Evolutionary conservation across 1,284 basidiomycete species (phyloP).

Genomic region (Pisolithus thermaeus): DNA sequence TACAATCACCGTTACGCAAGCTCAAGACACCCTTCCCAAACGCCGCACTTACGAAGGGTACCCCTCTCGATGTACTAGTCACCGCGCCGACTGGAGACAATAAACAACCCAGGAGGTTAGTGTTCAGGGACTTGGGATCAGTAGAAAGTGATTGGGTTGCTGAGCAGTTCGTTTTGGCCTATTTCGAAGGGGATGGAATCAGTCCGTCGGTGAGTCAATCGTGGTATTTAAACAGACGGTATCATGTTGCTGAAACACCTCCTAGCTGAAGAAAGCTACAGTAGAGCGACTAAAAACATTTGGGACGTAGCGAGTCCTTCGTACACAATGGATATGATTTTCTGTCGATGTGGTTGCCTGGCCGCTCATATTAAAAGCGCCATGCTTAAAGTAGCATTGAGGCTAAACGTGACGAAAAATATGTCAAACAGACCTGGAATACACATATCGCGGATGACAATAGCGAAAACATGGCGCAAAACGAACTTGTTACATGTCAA

Average conservation of each 20-base stretch:
- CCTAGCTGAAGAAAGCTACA: slow-evolving; percentile 40
- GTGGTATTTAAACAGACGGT: background rate
- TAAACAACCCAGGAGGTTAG: slow-evolving; percentile 45
- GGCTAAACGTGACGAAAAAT: too few species aligned
- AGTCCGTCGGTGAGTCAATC: slow-evolving; percentile 59
- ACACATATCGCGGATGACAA: background rate
- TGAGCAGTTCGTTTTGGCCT: slow-evolving; percentile 64
- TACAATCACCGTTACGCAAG: slow-evolving; percentile 60
- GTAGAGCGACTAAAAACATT: slow-evolving; percentile 17
- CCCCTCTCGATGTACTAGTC: slow-evolving; percentile 64
- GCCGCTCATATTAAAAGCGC: too few species aligned
- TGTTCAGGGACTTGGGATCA: slow-evolving; percentile 68
- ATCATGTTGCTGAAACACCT: background rate
- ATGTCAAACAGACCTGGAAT: background rate
- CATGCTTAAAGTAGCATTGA: too few species aligned
- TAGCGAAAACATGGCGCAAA: too few species aligned
- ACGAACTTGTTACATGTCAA: too few species aligned
- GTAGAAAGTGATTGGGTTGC: slow-evolving; percentile 72
- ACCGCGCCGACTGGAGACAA: slow-evolving; percentile 43
- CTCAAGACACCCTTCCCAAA: slow-evolving; percentile 75
- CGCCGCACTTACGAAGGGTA: slow-evolving; percentile 57
- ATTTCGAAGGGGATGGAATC: slow-evolving; percentile 64
- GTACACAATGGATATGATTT: too few species aligned
- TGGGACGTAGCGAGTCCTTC: slow-evolving; percentile 13
- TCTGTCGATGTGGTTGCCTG: too few species aligned